Conservation (phyloP, 1,284 basidiomycete species). For the Chalciporus sp. region DNA sequence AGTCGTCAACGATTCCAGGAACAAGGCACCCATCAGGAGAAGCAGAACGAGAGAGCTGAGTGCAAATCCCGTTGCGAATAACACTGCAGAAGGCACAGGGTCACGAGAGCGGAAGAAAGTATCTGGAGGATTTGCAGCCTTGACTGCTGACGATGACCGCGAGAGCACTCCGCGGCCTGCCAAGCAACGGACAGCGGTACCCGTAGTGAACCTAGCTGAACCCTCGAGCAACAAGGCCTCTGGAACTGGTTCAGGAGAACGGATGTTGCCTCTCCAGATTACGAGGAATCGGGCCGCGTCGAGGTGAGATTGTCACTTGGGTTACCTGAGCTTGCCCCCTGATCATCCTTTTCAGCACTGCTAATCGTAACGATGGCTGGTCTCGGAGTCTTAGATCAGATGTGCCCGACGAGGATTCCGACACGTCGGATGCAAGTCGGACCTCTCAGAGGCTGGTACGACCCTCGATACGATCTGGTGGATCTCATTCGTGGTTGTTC, state of each 20-base stretch:
- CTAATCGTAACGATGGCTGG: slow-evolving; percentile 10
- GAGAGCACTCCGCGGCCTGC: slow-evolving; percentile 31
- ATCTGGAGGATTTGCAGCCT: neutral
- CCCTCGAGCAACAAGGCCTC: neutral
- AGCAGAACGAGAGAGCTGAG: slow-evolving; percentile 2
- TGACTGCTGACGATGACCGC: slow-evolving; percentile 10
- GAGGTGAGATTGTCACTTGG: slow-evolving; percentile 14
- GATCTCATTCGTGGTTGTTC: slow-evolving; percentile 17
- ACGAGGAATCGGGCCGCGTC: slow-evolving; percentile 16
- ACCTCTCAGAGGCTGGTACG: slow-evolving; percentile 13
- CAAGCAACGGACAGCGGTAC: neutral
- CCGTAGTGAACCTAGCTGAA: neutral
- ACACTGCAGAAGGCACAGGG: neutral
- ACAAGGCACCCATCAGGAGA: neutral
- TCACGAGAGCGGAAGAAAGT: slow-evolving; percentile 4
- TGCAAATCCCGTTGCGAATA: neutral
- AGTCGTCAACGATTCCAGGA: slow-evolving; percentile 1
- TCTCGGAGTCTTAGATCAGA: slow-evolving; percentile 10
- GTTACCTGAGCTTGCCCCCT: neutral
- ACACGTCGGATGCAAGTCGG: slow-evolving; percentile 16
- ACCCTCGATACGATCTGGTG: slow-evolving; percentile 1
- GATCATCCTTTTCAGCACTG: slow-evolving; percentile 2
- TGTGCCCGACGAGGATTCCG: slow-evolving; percentile 20
- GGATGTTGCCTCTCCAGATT: slow-evolving; percentile 17
- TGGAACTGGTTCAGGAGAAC: neutral